phyloP scores from a whole-genome alignment of 257 asterid species.

The Dorcoceras hygrometricum region DNA sequence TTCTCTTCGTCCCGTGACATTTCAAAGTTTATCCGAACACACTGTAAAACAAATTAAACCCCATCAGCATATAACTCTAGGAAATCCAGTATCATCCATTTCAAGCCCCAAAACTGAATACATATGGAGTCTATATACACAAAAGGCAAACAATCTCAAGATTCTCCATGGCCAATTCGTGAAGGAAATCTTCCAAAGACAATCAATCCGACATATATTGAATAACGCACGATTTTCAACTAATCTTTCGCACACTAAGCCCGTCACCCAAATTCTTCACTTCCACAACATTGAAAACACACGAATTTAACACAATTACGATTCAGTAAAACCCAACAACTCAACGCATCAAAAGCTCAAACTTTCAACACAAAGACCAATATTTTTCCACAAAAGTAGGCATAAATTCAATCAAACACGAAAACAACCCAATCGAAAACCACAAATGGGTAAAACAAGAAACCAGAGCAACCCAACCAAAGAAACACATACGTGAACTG shows the following conservation, averaged over 20 bases:
- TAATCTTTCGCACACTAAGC: slow-evolving; percentile 40
- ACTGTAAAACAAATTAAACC: slow-evolving; percentile 41
- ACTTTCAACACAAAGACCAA: slow-evolving; percentile 23
- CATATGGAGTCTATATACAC: slow-evolving; percentile 11
- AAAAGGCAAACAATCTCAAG: slow-evolving; percentile 25
- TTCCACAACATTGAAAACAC: slow-evolving; percentile 18
- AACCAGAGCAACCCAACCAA: neutral
- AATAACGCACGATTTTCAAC: slow-evolving; percentile 27
- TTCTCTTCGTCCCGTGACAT: slow-evolving; percentile 64
- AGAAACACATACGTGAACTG: slow-evolving; percentile 40
- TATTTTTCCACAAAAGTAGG: neutral
- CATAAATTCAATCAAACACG: slow-evolving; percentile 34
- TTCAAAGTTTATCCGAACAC: slow-evolving; percentile 33
- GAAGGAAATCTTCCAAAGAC: slow-evolving; percentile 11
- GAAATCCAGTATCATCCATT: slow-evolving; percentile 29
- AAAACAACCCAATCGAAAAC: slow-evolving; percentile 17
- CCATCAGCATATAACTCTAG: slow-evolving; percentile 28
- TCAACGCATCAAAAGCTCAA: slow-evolving; percentile 25
- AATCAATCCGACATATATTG: slow-evolving; percentile 7
- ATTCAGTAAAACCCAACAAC: slow-evolving; percentile 34
- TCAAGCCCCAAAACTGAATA: slow-evolving; percentile 3
- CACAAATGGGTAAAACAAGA: slow-evolving; percentile 1
- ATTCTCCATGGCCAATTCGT: neutral
- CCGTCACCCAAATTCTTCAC: slow-evolving; percentile 38
- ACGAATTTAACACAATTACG: slow-evolving; percentile 43